These are phyloP conservation scores for Cladosporium sphaerospermum DNA, from an alignment of 2,329 filamentous ascomycete species.

Conservation along the genomic window DNA sequence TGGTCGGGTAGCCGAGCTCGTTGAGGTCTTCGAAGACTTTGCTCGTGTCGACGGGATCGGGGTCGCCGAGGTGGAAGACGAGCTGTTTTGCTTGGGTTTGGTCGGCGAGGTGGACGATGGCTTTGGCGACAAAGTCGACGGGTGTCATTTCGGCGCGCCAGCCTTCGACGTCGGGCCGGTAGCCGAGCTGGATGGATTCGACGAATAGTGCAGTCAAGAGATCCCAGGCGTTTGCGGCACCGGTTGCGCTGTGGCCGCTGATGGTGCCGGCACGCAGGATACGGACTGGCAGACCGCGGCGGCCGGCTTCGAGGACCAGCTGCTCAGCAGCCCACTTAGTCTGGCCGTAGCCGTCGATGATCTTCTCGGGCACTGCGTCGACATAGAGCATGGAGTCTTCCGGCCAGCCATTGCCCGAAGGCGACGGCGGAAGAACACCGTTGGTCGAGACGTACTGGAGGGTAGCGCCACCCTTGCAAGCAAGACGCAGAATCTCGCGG, in stretches of 20 bases:
- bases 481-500: slow-evolving; percentile 65
- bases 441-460: slow-evolving; percentile 77
- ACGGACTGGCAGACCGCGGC: slow-evolving; percentile 62
- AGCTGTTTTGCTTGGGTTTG: slow-evolving; percentile 56
- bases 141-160: slow-evolving; percentile 82
- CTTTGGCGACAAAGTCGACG: slow-evolving; percentile 71
- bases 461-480: slow-evolving; percentile 60
- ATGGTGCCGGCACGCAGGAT: slow-evolving; percentile 72
- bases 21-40: slow-evolving; percentile 59
- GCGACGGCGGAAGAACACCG: slow-evolving; percentile 65
- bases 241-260: slow-evolving; percentile 67
- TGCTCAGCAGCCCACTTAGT: slow-evolving; percentile 78
- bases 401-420: slow-evolving; percentile 58
- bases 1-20: slow-evolving; percentile 64
- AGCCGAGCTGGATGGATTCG: slow-evolving; percentile 68
- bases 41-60: slow-evolving; percentile 60
- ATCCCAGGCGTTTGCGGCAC: slow-evolving; percentile 73
- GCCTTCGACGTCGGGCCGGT: slow-evolving; percentile 62
- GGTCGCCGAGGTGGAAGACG: slow-evolving; percentile 69
- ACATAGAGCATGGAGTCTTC: slow-evolving; percentile 63
- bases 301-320: slow-evolving; percentile 62
- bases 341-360: slow-evolving; percentile 69
- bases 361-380: slow-evolving; percentile 61
- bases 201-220: slow-evolving; percentile 69
- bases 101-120: slow-evolving; percentile 64